Conservation (phyloP, 2,329 filamentous ascomycete species). For the Calonectria pseudoturangicola region DNA sequence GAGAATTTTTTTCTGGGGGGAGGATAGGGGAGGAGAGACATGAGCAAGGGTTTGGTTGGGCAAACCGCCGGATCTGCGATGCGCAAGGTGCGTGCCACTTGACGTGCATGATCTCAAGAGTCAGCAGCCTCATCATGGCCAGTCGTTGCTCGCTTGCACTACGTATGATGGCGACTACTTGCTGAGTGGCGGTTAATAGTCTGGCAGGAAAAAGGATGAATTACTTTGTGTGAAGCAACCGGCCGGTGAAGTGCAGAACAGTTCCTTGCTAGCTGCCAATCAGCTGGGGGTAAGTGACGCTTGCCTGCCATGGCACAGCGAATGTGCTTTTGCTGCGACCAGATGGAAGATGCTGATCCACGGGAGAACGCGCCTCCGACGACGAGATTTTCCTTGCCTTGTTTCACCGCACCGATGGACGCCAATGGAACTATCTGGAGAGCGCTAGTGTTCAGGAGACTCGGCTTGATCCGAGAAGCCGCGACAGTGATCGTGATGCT, state of each 20-base stretch:
- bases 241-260: neutral
- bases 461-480: slow-evolving; percentile 39
- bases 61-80: slow-evolving; percentile 53
- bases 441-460: slow-evolving; percentile 7
- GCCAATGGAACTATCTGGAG: slow-evolving; percentile 2
- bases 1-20: slow-evolving; percentile 30
- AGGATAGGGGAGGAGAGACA: slow-evolving; percentile 35
- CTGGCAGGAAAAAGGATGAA: slow-evolving; percentile 8
- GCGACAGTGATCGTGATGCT: slow-evolving; percentile 36
- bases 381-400: neutral
- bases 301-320: neutral
- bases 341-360: neutral
- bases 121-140: slow-evolving; percentile 50
- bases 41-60: slow-evolving; percentile 42
- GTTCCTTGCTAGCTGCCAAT: slow-evolving; percentile 17
- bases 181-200: slow-evolving; percentile 33
- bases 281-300: neutral
- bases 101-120: slow-evolving; percentile 56
- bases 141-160: slow-evolving; percentile 54
- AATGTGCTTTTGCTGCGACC: neutral
- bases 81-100: slow-evolving; percentile 51
- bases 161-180: slow-evolving; percentile 44
- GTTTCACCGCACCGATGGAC: slow-evolving; percentile 15
- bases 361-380: slow-evolving; percentile 1
- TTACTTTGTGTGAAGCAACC: slow-evolving; percentile 7